phyloP scores from a whole-genome alignment of 2,329 filamentous ascomycete species.

The Fusarium duplospermum region DNA sequence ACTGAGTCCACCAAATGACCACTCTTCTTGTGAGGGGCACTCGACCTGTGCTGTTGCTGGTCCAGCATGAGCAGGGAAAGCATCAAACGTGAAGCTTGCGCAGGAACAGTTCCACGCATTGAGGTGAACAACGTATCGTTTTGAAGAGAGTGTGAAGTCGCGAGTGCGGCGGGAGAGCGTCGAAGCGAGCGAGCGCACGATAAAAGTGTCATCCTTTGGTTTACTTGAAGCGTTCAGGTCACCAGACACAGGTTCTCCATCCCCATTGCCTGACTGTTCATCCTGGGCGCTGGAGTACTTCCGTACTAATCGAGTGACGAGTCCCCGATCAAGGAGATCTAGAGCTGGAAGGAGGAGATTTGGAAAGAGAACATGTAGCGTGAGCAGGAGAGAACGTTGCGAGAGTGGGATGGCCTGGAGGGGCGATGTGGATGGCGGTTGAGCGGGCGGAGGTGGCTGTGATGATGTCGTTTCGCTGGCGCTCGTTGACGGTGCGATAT shows the following conservation, averaged over 20 bases:
- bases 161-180: constrained; percentile 43
- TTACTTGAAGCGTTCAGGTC: constrained; percentile 32
- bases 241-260: constrained; percentile 1
- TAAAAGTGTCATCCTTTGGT: constrained; percentile 59
- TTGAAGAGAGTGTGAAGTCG: constrained; percentile 26
- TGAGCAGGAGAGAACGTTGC: constrained; percentile 73
- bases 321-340: constrained; percentile 83
- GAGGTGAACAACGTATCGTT: constrained; percentile 77
- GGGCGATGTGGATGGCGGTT: constrained; percentile 30
- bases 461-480: constrained; percentile 4
- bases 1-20: constrained; percentile 64
- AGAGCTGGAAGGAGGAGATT: constrained; percentile 84
- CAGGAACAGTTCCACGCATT: constrained; percentile 90
- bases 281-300: not conserved
- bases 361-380: constrained; percentile 87
- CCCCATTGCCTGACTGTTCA: not conserved
- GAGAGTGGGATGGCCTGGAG: constrained; percentile 36
- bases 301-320: constrained; percentile 68
- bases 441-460: constrained; percentile 21
- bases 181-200: constrained; percentile 71
- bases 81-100: constrained; percentile 81
- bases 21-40: constrained; percentile 22
- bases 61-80: constrained; percentile 61
- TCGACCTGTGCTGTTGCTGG: constrained; percentile 4
- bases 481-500: constrained; percentile 20